Conservation (phyloP, 768 basidiomycete genomes). For the Aureoboletus auriporus region DNA sequence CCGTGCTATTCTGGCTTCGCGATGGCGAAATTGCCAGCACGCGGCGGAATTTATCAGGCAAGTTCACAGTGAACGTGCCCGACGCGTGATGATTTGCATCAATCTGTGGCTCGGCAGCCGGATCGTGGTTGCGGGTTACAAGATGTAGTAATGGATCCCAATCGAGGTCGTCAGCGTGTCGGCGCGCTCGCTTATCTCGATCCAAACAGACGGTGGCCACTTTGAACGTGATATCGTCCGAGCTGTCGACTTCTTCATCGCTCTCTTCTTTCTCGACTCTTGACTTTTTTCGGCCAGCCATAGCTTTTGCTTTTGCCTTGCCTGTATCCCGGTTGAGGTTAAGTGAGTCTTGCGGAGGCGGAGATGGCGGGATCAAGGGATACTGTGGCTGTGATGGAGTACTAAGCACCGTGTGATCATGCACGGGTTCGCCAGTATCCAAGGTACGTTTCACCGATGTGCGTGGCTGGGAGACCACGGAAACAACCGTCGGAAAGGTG, state of each 20-base stretch:
- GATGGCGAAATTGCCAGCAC: slow-evolving; percentile 59
- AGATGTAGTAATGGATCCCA: slow-evolving; percentile 29
- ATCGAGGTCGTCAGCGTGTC: slow-evolving; percentile 17
- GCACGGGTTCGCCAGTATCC: slow-evolving; percentile 27
- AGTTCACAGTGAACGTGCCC: slow-evolving; percentile 47
- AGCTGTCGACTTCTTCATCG: slow-evolving; percentile 21
- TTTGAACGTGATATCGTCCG: slow-evolving; percentile 18
- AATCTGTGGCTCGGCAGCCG: slow-evolving; percentile 8
- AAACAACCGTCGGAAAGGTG: background rate
- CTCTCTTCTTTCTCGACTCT: slow-evolving; percentile 36
- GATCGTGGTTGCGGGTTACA: slow-evolving; percentile 22
- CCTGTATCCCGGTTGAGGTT: slow-evolving; percentile 27
- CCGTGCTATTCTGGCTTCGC: slow-evolving; percentile 37
- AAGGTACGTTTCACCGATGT: slow-evolving; percentile 44
- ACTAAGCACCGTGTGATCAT: slow-evolving; percentile 3
- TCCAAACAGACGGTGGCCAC: slow-evolving; percentile 14
- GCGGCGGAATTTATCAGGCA: slow-evolving; percentile 63
- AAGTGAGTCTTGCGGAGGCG: slow-evolving; percentile 43
- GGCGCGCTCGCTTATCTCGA: slow-evolving; percentile 9
- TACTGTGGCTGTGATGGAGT: slow-evolving; percentile 17
- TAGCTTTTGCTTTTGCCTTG: slow-evolving; percentile 38
- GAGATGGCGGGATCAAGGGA: slow-evolving; percentile 62
- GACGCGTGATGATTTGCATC: slow-evolving; percentile 33
- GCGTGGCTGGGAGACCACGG: slow-evolving; percentile 13
- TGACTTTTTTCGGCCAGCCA: slow-evolving; percentile 45